Evolutionary conservation across 1,284 basidiomycete species (phyloP), one percentile per base, ranked within the genome.

Genomic region (Irpex sp.): DNA sequence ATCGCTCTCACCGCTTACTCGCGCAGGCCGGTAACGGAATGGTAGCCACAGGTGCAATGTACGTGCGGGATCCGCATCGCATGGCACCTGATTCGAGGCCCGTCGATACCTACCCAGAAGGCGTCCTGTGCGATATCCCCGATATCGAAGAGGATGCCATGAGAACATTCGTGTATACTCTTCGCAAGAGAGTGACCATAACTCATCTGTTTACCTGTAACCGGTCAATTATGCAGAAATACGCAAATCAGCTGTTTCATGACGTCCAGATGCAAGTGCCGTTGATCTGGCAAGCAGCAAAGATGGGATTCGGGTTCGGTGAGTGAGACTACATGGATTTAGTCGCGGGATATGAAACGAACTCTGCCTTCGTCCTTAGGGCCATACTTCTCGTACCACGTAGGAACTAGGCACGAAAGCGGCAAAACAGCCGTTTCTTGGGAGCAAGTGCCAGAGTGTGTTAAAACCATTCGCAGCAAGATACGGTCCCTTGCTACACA

Each of bases 171-270:
- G 63, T 63, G 4, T 77, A 77, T 61, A 33, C 46, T n/a, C 19
- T 77, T 58, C 66, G 60, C n/a, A 61, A 64, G 6, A 57, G 60
- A 6, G 71, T 68, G 0, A 57, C 36, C 2, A 65, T 75, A 35
- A 71, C 71, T 36, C 79, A 79, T 51, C n/a, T 80, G 47, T 79
- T 78, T 66, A 79, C 78, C 3, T 72, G 76, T 35, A 80, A 80
- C 59, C 70, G 69, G n/a, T 62, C 68, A 21, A 55, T 59, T 31
- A 65, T 75, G 19, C 78, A 80, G 61, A 58, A 58, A 53, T 69
- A 72, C 5, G 71, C 78, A 1, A 69, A 69, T 4, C 35, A 36
- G 15, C 65, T 79, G 8, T 75, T 79, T 36, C 63, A 63, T 33
- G 69, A 66, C 4, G 63, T 80, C 15, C 78, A 80, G 61, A 31